Evolutionary conservation across 1,139 yeast genomes (phyloP).

Genomic region (Zygotorulaspora mrakii): DNA sequence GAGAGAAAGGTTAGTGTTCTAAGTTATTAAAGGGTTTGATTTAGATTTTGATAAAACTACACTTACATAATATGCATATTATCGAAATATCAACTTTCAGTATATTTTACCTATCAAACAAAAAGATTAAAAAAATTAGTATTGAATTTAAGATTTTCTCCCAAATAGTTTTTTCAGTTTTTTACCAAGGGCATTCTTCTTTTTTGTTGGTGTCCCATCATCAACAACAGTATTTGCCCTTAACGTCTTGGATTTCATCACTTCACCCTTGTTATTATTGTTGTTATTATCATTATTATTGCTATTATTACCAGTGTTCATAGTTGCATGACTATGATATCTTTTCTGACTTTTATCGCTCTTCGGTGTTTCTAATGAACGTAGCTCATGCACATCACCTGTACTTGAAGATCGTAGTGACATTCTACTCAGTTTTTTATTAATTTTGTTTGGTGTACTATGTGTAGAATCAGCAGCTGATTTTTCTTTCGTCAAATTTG

Average conservation of each 20-base stretch:
- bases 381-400: slow-evolving; percentile 11
- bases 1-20: too few species aligned
- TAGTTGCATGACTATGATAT: slow-evolving; percentile 9
- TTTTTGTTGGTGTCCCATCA: slow-evolving; percentile 38
- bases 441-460: slow-evolving; percentile 15
- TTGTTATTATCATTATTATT: too few species aligned
- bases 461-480: slow-evolving; percentile 6
- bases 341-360: slow-evolving; percentile 12
- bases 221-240: slow-evolving; percentile 4
- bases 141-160: slow-evolving; percentile 28
- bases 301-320: slow-evolving; percentile 6
- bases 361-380: slow-evolving; percentile 7
- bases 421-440: slow-evolving; percentile 21
- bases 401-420: slow-evolving; percentile 27
- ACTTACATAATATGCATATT: too few species aligned
- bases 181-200: slow-evolving; percentile 47
- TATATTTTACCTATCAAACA: too few species aligned
- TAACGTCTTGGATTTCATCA: slow-evolving; percentile 8
- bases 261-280: too few species aligned
- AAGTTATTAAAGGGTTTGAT: too few species aligned
- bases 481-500: slow-evolving; percentile 4
- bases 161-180: slow-evolving; percentile 63
- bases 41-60: too few species aligned
- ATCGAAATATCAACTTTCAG: too few species aligned
- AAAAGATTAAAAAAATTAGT: too few species aligned